Evolutionary conservation across 2,329 filamentous ascomycete genomes (phyloP).

Genomic region (Ceratocystis papillata): DNA sequence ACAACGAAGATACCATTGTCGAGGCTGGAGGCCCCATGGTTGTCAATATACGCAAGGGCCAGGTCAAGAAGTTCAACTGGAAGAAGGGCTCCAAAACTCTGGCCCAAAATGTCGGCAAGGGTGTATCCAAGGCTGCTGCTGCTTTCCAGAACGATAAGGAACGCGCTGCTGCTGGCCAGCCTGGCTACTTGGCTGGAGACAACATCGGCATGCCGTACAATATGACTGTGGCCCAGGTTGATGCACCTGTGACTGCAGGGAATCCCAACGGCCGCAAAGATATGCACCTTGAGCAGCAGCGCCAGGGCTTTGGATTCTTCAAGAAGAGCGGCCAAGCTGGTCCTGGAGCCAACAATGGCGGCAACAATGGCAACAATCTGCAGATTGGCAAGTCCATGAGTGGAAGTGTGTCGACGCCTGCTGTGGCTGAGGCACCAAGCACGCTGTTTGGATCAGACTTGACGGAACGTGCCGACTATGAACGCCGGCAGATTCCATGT

Average conservation of each 20-base stretch:
- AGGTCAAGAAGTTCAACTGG: slow-evolving; percentile 96
- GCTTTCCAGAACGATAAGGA: slow-evolving; percentile 54
- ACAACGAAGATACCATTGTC: slow-evolving; percentile 56
- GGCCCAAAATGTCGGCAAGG: slow-evolving; percentile 87
- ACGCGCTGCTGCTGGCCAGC: slow-evolving; percentile 39
- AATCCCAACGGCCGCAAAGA: slow-evolving; percentile 29
- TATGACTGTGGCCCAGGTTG: slow-evolving; percentile 49
- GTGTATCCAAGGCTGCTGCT: slow-evolving; percentile 82
- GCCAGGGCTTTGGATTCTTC: slow-evolving; percentile 64
- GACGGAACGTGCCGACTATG: slow-evolving; percentile 71
- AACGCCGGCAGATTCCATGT: slow-evolving; percentile 77
- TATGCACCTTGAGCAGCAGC: slow-evolving; percentile 30
- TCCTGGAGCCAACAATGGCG: background rate
- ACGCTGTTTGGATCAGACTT: slow-evolving; percentile 83
- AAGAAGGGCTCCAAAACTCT: slow-evolving; percentile 92
- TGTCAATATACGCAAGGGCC: slow-evolving; percentile 86
- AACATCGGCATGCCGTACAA: slow-evolving; percentile 61
- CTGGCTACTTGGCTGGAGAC: slow-evolving; percentile 46
- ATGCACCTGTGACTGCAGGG: slow-evolving; percentile 35
- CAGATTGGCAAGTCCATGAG: slow-evolving; percentile 20
- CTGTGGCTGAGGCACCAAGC: slow-evolving; percentile 36
- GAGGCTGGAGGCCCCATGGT: slow-evolving; percentile 77
- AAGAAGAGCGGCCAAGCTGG: slow-evolving; percentile 35
- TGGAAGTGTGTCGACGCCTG: slow-evolving; percentile 16
- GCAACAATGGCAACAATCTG: background rate